Evolutionary conservation across 306 rosid species (phyloP).

Genomic region (Dalbergia oliveri): DNA sequence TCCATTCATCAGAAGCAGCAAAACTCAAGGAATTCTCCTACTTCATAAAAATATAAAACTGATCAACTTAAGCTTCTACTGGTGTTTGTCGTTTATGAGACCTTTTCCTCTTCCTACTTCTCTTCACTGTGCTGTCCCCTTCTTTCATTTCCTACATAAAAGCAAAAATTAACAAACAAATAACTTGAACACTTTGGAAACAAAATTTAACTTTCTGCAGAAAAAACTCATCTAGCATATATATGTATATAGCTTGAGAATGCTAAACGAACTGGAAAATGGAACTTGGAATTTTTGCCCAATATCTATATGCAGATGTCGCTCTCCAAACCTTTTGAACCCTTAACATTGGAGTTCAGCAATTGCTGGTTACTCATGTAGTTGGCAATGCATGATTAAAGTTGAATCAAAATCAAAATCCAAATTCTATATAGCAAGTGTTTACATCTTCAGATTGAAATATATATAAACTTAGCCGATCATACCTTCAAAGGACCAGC

Average conservation of each 20-base stretch:
- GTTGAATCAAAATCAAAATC: conserved; percentile 15
- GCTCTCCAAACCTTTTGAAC: background rate
- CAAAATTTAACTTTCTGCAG: background rate
- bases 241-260: background rate
- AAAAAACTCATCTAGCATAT: background rate
- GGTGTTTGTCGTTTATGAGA: conserved; percentile 35
- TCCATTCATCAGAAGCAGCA: conserved; percentile 1
- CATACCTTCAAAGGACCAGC: conserved; percentile 58
- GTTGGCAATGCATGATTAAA: background rate
- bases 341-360: background rate
- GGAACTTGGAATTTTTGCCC: background rate
- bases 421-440: background rate
- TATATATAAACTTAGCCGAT: background rate
- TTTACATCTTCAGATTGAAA: background rate
- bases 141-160: conserved; percentile 41
- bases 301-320: background rate
- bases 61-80: conserved; percentile 28
- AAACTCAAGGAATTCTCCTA: conserved; percentile 8
- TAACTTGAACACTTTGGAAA: background rate
- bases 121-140: conserved; percentile 42
- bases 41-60: background rate
- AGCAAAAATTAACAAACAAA: background rate
- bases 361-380: background rate
- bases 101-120: conserved; percentile 62
- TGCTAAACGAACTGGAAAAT: background rate